Base-by-base conservation (phyloP, 129 eudicot species). In the Lonicera japonica region DNA sequence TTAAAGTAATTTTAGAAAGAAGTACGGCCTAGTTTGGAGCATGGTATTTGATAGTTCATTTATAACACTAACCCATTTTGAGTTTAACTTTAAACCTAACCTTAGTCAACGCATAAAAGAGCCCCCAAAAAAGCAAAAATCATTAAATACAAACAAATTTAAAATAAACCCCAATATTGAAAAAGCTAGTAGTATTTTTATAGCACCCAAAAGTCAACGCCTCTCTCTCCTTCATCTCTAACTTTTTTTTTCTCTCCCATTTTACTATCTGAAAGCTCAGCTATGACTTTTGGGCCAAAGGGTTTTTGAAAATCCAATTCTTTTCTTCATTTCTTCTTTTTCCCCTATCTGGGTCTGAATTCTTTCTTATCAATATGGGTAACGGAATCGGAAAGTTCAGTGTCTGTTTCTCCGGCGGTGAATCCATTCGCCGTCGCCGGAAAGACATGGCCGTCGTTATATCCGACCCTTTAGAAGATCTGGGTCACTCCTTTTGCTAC, bases 401-500 rank as follows among this genome's bases (percentile, higher is more conserved):
- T 5, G 75, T 79, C 0, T 92, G 99, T 77, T 92, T 92, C 90
- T 80, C 86, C 72, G 95, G 98, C 25, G 70, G 47, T 21, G 77
- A 69, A 21, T 38, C 64, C 21, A 71, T 73, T 39, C 83, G 78
- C 54, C 75, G 89, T 67, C 65, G 89, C 66, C 65, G 90, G 54
- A 79, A 81, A 54, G 73, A 86, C 54, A 50, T 78, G 14, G 79
- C 78, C 4, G 71, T 72, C 5, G 74, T 78, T 1, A 70, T 86
- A 20, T 83, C 89, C 21, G 90, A 87, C 48, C 90, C 84, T 0
- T 41, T 79, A 36, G 98, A 92, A 21, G 99, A 92, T 63, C 66
- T 92, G 78, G 99, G 99, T 67, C 99, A 92, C 73, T 87, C 96
- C 1, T 92, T 92, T 68, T 87, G 96, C 79, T 92, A 92, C 61